phyloP scores from a whole-genome alignment of 352 stramenopile species.

The Phytophthora rubi region DNA sequence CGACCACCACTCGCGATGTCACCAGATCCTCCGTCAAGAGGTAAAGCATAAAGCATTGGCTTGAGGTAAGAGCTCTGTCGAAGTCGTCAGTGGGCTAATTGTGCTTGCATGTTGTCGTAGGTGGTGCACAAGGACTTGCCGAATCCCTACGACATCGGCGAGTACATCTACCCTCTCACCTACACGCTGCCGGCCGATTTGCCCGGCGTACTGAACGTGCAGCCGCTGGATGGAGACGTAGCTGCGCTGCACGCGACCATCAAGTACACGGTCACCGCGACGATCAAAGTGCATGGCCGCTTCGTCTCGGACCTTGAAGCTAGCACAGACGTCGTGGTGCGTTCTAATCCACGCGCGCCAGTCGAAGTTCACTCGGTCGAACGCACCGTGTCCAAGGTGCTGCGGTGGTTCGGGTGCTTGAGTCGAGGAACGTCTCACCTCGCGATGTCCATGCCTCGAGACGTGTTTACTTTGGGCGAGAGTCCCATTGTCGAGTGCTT shows the following conservation, averaged over 20 bases:
- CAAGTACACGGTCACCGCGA: slow-evolving; percentile 77
- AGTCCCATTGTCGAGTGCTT: slow-evolving; percentile 70
- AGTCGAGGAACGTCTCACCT: slow-evolving; percentile 67
- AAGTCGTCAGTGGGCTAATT: slow-evolving; percentile 1
- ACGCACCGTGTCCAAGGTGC: slow-evolving; percentile 67
- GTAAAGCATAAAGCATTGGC: slow-evolving; percentile 18
- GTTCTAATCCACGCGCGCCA: slow-evolving; percentile 23
- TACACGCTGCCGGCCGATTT: slow-evolving; percentile 63
- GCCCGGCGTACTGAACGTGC: slow-evolving; percentile 64
- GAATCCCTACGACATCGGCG: slow-evolving; percentile 58
- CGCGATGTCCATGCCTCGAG: slow-evolving; percentile 67
- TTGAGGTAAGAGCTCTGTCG: background rate
- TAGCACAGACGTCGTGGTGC: slow-evolving; percentile 57
- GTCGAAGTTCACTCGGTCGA: slow-evolving; percentile 47
- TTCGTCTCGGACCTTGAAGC: slow-evolving; percentile 79
- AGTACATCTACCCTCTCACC: slow-evolving; percentile 77
- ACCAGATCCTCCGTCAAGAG: slow-evolving; percentile 72
- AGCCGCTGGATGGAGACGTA: slow-evolving; percentile 56
- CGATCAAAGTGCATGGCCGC: slow-evolving; percentile 68
- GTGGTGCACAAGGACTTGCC: slow-evolving; percentile 57
- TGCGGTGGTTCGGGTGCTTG: slow-evolving; percentile 63
- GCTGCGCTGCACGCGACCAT: slow-evolving; percentile 71
- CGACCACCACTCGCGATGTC: slow-evolving; percentile 72
- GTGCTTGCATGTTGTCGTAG: slow-evolving; percentile 30
- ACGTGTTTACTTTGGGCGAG: slow-evolving; percentile 64